These are phyloP conservation scores for Hyparrhenia diplandra DNA, from an alignment of 176 grass and related monocot genomes.

Conservation along the genomic window DNA sequence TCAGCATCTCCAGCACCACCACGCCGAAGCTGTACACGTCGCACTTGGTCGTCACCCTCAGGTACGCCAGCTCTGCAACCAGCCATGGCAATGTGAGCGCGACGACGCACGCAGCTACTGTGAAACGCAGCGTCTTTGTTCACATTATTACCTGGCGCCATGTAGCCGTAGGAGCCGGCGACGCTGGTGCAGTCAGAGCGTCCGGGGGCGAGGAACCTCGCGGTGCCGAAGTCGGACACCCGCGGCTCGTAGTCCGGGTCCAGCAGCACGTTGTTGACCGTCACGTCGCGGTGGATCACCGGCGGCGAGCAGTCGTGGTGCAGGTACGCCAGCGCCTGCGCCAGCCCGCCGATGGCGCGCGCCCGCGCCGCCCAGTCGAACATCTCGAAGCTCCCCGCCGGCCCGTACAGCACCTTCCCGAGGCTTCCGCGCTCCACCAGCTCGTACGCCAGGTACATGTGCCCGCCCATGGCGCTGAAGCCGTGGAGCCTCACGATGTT, in stretches of 20 bases:
- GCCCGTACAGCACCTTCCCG: constrained; percentile 48
- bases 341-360: constrained; percentile 43
- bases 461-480: constrained; percentile 43
- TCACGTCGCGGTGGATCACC: constrained; percentile 69
- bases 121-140: background rate
- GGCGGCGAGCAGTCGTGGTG: constrained; percentile 72
- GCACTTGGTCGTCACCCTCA: constrained; percentile 64
- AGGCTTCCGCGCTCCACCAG: constrained; percentile 60
- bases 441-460: constrained; percentile 77
- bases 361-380: constrained; percentile 48
- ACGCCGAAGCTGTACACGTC: constrained; percentile 80
- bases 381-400: too few species aligned
- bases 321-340: constrained; percentile 65
- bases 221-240: constrained; percentile 71
- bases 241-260: constrained; percentile 51
- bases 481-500: constrained; percentile 80
- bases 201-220: constrained; percentile 38
- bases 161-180: constrained; percentile 77
- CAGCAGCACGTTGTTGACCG: constrained; percentile 63
- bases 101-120: background rate
- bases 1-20: constrained; percentile 62
- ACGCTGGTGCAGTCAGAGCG: constrained; percentile 49
- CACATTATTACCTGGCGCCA: constrained; percentile 59
- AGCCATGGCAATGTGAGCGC: background rate
- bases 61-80: constrained; percentile 59